Evolutionary conservation across 129 eudicot genomes (phyloP).

Genomic region (Artemisia argyi): DNA sequence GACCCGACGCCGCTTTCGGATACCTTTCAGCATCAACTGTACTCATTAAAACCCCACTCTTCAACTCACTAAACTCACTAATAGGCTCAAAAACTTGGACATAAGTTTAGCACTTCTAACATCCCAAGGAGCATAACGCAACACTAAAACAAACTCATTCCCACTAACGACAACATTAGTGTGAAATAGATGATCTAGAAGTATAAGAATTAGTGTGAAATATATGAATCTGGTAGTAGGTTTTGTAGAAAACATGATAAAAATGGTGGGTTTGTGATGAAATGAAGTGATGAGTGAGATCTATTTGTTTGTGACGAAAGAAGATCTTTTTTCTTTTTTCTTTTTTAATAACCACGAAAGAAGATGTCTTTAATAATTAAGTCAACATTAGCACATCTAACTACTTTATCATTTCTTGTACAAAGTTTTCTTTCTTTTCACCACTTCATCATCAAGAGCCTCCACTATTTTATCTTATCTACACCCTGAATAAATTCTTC

Average conservation of each 20-base stretch:
- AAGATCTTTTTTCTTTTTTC: no score
- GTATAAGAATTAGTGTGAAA: no score
- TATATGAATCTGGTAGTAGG: no score
- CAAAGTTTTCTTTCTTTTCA: neutral
- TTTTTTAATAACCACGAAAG: no score
- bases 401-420: neutral
- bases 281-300: no score
- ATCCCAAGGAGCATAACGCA: slow-evolving; percentile 96
- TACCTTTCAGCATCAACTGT: slow-evolving; percentile 80
- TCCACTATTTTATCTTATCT: slow-evolving; percentile 9
- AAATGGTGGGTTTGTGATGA: no score
- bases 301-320: no score
- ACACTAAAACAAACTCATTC: slow-evolving; percentile 67
- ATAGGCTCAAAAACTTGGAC: slow-evolving; percentile 94
- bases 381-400: no score
- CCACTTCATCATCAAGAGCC: neutral
- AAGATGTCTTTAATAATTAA: no score
- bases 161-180: slow-evolving; percentile 46
- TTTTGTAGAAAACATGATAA: no score
- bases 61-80: slow-evolving; percentile 48
- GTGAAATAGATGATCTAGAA: no score
- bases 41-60: slow-evolving; percentile 49
- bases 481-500: slow-evolving; percentile 19
- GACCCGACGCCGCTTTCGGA: slow-evolving; percentile 24
- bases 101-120: slow-evolving; percentile 83